Evolutionary conservation across 306 rosid genomes (phyloP).

Genomic region (Mucuna pruriens): DNA sequence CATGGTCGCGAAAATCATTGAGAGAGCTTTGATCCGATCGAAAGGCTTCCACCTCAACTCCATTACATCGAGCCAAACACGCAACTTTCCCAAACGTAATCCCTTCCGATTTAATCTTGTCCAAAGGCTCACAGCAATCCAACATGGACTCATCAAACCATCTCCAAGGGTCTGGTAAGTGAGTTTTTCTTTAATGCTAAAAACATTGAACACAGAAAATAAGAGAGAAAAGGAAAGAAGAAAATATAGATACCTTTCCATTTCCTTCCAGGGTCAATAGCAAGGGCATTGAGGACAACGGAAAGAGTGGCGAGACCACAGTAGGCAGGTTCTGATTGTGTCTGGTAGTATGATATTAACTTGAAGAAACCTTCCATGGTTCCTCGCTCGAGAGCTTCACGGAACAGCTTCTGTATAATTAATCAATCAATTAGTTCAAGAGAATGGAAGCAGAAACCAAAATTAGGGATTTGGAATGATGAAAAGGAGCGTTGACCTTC

Average conservation of each 20-base stretch:
- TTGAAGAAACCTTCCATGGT: constrained; percentile 88
- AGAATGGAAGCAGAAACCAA: not conserved
- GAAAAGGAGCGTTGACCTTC: constrained; percentile 51
- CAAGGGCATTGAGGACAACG: constrained; percentile 86
- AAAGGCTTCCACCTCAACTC: constrained; percentile 75
- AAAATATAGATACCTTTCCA: constrained; percentile 74
- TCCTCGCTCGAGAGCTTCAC: constrained; percentile 71
- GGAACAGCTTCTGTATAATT: constrained; percentile 55
- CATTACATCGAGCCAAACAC: constrained; percentile 89
- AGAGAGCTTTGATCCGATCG: constrained; percentile 59
- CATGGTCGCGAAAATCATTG: constrained; percentile 63
- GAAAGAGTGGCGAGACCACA: constrained; percentile 86
- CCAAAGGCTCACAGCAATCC: constrained; percentile 92
- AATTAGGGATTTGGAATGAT: constrained; percentile 9
- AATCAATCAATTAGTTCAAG: not conserved
- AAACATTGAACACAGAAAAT: not conserved
- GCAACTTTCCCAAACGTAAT: constrained; percentile 93
- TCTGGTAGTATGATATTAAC: constrained; percentile 82
- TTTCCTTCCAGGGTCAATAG: constrained; percentile 96
- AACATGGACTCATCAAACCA: constrained; percentile 98
- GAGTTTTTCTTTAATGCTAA: not conserved
- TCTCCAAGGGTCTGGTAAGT: constrained; percentile 84
- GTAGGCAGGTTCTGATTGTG: constrained; percentile 94
- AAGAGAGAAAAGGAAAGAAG: not conserved
- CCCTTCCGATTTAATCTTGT: constrained; percentile 65